phyloP scores from a whole-genome alignment of 495 filamentous ascomycete species.

The Annulohypoxylon stygium region DNA sequence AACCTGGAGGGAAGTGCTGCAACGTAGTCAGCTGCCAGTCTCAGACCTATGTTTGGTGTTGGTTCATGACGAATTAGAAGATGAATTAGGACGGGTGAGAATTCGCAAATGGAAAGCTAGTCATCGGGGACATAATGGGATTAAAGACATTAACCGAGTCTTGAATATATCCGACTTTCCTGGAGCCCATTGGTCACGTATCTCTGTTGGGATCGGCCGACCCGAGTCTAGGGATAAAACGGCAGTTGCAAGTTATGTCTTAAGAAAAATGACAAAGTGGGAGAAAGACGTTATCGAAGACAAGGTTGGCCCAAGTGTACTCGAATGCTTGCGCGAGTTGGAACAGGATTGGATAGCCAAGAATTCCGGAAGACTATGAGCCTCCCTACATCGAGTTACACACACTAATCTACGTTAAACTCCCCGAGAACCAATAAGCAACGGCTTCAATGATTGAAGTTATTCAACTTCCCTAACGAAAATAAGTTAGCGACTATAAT shows the following conservation, averaged over 20 bases:
- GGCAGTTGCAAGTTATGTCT: constrained; percentile 75
- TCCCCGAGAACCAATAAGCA: no score
- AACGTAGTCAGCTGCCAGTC: constrained; percentile 45
- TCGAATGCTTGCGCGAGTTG: constrained; percentile 64
- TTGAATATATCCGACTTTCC: constrained; percentile 53
- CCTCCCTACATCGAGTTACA: not conserved
- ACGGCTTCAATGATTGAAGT: no score
- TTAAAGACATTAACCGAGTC: constrained; percentile 73
- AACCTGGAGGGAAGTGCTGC: constrained; percentile 58
- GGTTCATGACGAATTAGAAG: constrained; percentile 87
- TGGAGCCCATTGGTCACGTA: constrained; percentile 53
- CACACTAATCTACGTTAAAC: not conserved
- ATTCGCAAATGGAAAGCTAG: constrained; percentile 69
- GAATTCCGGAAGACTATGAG: not conserved
- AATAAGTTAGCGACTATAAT: no score
- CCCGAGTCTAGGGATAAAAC: constrained; percentile 68
- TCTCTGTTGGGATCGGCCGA: constrained; percentile 81
- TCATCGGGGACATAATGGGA: constrained; percentile 81
- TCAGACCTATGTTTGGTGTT: constrained; percentile 70
- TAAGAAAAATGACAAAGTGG: constrained; percentile 68
- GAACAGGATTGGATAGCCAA: constrained; percentile 53
- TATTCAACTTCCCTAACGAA: no score
- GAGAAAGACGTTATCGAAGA: constrained; percentile 65
- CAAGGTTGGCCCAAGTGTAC: constrained; percentile 63
- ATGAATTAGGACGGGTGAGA: constrained; percentile 72